A percentile compares a stretch with the other conserved stretches of the same genome.
Evolutionary conservation across 23 red algal genomes (phyloP).

Genomic region (Gracilaria domingensis): DNA sequence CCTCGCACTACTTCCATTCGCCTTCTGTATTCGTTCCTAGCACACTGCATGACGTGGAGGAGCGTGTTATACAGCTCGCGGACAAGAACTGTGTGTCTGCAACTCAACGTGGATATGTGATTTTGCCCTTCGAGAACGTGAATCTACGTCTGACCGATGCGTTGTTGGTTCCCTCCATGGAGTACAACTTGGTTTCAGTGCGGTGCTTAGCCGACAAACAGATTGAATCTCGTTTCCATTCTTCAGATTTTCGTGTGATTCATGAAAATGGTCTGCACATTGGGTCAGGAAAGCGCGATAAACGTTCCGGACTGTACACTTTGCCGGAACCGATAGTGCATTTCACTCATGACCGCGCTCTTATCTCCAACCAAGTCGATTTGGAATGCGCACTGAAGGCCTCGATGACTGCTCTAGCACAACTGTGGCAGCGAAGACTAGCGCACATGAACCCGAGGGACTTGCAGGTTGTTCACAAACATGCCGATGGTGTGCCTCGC

Average conservation of each 20-base stretch:
- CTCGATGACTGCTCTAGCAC: neutral
- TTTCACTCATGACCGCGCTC: too few species aligned
- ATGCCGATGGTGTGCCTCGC: conserved; percentile 26
- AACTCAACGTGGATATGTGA: conserved; percentile 24
- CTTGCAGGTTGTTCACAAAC: conserved; percentile 19
- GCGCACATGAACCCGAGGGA: conserved; percentile 34
- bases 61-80: conserved; percentile 3
- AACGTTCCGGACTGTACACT: conserved; percentile 13
- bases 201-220: conserved; percentile 14
- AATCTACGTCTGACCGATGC: conserved; percentile 17
- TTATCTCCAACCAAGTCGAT: too few species aligned
- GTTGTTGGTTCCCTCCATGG: neutral
- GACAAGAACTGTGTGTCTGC: conserved; percentile 40
- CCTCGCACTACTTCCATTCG: neutral
- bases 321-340: neutral
- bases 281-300: neutral
- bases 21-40: neutral
- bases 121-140: conserved; percentile 20
- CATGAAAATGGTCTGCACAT: neutral
- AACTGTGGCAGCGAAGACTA: conserved; percentile 34
- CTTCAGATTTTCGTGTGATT: conserved; percentile 18
- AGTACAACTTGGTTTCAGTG: conserved; percentile 5
- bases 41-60: neutral
- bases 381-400: too few species aligned
- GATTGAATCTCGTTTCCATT: conserved; percentile 27